These are phyloP conservation scores for Penicillium sp. DNA, from an alignment of 2,329 filamentous ascomycete species.

Conservation along the genomic window DNA sequence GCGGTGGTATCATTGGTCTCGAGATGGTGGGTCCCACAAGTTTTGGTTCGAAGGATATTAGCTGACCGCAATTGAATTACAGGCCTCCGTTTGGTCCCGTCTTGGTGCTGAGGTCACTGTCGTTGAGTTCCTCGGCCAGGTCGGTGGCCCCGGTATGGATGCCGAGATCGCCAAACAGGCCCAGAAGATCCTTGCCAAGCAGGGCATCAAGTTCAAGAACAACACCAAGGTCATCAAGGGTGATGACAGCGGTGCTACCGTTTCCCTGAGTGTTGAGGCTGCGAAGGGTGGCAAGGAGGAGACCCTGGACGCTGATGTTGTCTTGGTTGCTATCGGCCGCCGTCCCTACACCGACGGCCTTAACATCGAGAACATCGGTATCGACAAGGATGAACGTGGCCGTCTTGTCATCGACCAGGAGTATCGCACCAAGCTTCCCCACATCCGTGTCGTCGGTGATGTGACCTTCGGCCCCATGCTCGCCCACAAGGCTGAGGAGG, in stretches of 20 bases:
- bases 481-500: slow-evolving; percentile 98
- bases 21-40: slow-evolving; percentile 67
- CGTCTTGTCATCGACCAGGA: slow-evolving; percentile 96
- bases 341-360: slow-evolving; percentile 90
- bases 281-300: slow-evolving; percentile 96
- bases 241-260: slow-evolving; percentile 69
- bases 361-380: slow-evolving; percentile 84
- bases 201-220: slow-evolving; percentile 97
- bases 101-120: slow-evolving; percentile 93
- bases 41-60: neutral
- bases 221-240: slow-evolving; percentile 90
- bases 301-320: slow-evolving; percentile 85
- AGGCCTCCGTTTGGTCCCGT: slow-evolving; percentile 90
- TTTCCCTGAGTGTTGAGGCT: slow-evolving; percentile 82
- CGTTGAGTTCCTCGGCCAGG: slow-evolving; percentile 92
- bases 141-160: slow-evolving; percentile 97
- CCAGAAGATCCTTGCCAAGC: slow-evolving; percentile 91
- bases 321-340: slow-evolving; percentile 93
- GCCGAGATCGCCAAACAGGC: slow-evolving; percentile 82
- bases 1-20: slow-evolving; percentile 95
- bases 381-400: slow-evolving; percentile 72
- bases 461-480: slow-evolving; percentile 98
- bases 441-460: slow-evolving; percentile 95
- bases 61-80: neutral
- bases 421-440: slow-evolving; percentile 94